A percentile compares a stretch with the other conserved stretches of the same genome.
phyloP scores from a whole-genome alignment of 768 basidiomycete species.

The Coprinopsis strossmayeri region DNA sequence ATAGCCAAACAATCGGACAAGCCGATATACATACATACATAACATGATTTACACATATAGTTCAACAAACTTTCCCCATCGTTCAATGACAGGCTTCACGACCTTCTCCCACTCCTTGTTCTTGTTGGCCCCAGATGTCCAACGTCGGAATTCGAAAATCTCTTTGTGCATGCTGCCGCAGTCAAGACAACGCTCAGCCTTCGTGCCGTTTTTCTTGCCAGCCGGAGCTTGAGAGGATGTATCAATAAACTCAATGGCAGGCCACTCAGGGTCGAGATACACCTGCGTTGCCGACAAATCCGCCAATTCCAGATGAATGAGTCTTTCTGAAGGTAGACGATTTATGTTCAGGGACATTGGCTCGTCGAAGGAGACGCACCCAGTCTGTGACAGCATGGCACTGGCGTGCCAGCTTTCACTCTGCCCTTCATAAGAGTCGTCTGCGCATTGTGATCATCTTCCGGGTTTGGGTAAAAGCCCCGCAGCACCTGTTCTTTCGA shows the following conservation, averaged over 20 bases:
- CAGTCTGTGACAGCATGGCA: conserved; percentile 64
- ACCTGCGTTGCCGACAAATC: conserved; percentile 54
- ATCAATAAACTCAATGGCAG: conserved; percentile 18
- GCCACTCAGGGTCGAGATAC: conserved; percentile 54
- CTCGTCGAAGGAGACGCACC: conserved; percentile 22
- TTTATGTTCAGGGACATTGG: neutral
- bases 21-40: neutral
- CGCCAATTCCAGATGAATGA: conserved; percentile 75
- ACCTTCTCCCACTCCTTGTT: conserved; percentile 71
- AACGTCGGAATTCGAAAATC: conserved; percentile 67
- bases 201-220: conserved; percentile 12
- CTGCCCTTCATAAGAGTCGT: conserved; percentile 59
- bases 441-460: conserved; percentile 28
- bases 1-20: neutral
- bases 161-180: conserved; percentile 62
- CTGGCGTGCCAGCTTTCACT: conserved; percentile 54
- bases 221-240: conserved; percentile 11
- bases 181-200: conserved; percentile 25
- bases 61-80: conserved; percentile 68
- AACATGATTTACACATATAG: conserved; percentile 25
- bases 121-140: conserved; percentile 42
- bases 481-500: conserved; percentile 70
- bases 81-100: conserved; percentile 70
- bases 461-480: conserved; percentile 65
- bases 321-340: conserved; percentile 39